Conservation (phyloP, 352 stramenopile genomes). For the Phytophthora quininea region DNA sequence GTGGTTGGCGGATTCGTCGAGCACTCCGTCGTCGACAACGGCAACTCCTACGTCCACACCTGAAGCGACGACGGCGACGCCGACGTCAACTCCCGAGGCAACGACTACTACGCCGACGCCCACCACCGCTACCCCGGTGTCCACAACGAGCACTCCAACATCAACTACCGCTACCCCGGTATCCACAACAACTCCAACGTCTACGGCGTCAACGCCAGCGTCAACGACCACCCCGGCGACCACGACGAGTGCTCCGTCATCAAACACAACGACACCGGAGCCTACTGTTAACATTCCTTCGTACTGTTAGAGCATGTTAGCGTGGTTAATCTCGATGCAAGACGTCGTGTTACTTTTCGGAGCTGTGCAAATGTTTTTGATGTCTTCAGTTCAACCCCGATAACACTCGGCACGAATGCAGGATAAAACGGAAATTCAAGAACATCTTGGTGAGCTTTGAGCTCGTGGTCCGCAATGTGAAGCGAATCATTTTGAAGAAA, state of each 20-base stretch:
- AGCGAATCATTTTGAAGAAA: too few relatives aligned
- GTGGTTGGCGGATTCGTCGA: background rate
- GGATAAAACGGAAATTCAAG: too few relatives aligned
- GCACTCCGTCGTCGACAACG: constrained; percentile 1
- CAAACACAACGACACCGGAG: constrained; percentile 2
- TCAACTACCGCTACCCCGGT: background rate
- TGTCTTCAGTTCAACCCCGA: too few relatives aligned
- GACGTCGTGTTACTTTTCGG: too few relatives aligned
- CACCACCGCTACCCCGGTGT: background rate
- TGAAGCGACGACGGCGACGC: background rate
- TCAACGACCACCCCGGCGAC: background rate
- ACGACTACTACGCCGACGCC: background rate
- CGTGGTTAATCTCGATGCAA: too few relatives aligned
- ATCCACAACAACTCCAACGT: background rate
- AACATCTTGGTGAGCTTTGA: too few relatives aligned
- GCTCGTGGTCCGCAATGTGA: too few relatives aligned
- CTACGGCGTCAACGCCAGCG: background rate
- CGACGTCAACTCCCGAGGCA: background rate
- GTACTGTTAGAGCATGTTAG: constrained; percentile 6
- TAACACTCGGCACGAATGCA: too few relatives aligned
- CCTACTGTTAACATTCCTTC: constrained; percentile 11
- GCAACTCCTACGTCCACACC: background rate
- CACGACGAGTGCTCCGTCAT: background rate
- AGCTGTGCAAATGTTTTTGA: too few relatives aligned
- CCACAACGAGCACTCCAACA: constrained; percentile 1